Evolutionary conservation across 2,329 filamentous ascomycete species (phyloP), one percentile per base, ranked within the genome.

Genomic region (Penicillium nordicum): DNA sequence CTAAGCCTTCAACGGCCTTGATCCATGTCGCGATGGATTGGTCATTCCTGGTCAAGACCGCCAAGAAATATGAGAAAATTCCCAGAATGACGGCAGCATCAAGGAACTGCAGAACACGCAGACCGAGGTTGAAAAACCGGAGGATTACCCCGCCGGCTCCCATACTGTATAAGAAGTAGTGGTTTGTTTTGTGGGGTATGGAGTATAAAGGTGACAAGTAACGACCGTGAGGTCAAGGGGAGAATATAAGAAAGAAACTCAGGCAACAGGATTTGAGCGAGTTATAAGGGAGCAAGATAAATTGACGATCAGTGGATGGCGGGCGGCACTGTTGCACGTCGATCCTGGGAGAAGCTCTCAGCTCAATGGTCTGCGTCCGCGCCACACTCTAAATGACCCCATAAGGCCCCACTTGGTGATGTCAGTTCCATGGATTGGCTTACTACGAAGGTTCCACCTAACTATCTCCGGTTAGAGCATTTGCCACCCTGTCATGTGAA

Each of bases 51-150:
- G 82, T 72, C 14, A 92, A 83, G 9, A 88, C 82, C 9, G 88
- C 85, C 48, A 97, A 84, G 80, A 92, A 95, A 80, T 95, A 96
- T 48, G 86, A 87, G 80, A 88, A 92, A 68, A 94, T 83, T 63
- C 83, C 88, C 59, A 97, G 83, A 59, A 93, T 83, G 63, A 96
- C 81, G 57, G 82, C 85, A 9, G 88, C 81, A 72, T 85, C 89
- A 70, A 84, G 80, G 74, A 96, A 88, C 67, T 90, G 84, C 55
- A 96, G 76, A 62, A 82, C 76, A 64, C 93, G 89, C 67, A 95
- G 78, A 71, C 87, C 80, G 72, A 88, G 88, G 68, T 90, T 88
- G 45, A 82, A 75, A 51, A 83, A 75, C 67, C 90, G 90, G 66
- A 96, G 84, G 65, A 84, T 79, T 59, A 86, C 73, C 61, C 85